Base-by-base conservation (phyloP, 106 monocot species). In the Dendrobium nobile region DNA sequence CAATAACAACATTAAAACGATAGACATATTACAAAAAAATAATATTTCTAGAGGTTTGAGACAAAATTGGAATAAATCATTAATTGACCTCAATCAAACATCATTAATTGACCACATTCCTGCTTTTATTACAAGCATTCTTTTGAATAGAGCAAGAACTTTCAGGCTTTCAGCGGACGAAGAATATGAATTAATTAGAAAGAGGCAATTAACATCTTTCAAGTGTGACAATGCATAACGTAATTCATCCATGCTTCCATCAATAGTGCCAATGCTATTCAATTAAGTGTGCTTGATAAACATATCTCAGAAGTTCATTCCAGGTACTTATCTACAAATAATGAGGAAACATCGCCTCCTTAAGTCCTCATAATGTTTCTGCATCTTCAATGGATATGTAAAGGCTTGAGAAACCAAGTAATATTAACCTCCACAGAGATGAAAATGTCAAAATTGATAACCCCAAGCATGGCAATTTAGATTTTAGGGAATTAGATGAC, bases 41-140 rank as follows among this genome's bases (percentile, higher is more conserved):
- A 9, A 6, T 2, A 48, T 48, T 48, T 48, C 13, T 47, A 47
- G 8, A 47, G 2, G 45, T 47, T 47, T 47, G 9, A 73, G 17
- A 73, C 42, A 9, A 16, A 18, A 47, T 26, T 47, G 42, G n/a
- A 3, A 45, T 47, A 47, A 75, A 45, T 42, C 40, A 73, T 47
- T 24, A 75, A 47, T 26, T 45, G 24, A 73, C 83, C 83, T 78
- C 72, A 55, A 85, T 82, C 89, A 87, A 81, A 54, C 77, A 80
- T 82, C 88, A 56, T 20, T 20, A 79, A 75, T 27, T 51, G n/a
- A 56, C 28, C 41, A 48, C 47, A 7, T 89, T 92, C 97, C 98
- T 92, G 89, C 83, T 88, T n/a, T n/a, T n/a, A n/a, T n/a, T n/a
- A n/a, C 89, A 83, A 84, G 9, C 89, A 98, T 98, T 84, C 80